Evolutionary conservation across 2,329 filamentous ascomycete genomes (phyloP).

Genomic region (Drechslerella stenobrocha): DNA sequence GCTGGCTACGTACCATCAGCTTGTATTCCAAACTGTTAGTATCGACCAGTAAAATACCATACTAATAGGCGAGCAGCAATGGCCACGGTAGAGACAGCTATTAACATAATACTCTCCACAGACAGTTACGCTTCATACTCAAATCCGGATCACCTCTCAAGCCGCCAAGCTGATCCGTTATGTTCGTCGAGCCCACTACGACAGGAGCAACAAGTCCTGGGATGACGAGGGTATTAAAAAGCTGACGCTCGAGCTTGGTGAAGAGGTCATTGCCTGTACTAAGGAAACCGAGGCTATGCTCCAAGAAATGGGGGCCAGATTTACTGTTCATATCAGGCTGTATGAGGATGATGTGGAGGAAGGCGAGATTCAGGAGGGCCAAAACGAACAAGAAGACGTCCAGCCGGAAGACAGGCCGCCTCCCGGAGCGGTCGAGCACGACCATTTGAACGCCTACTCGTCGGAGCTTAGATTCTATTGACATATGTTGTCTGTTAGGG

Average conservation of each 20-base stretch:
- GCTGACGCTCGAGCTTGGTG: constrained; percentile 3
- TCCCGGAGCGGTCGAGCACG: not conserved
- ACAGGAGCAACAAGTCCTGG: constrained; percentile 10
- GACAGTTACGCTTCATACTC: constrained; percentile 28
- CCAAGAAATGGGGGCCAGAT: constrained; percentile 37
- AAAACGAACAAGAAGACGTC: not conserved
- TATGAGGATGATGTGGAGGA: constrained; percentile 12
- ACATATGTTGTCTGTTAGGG: not conserved
- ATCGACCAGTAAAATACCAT: too few species aligned
- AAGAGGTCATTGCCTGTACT: constrained; percentile 4
- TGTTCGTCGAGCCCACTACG: constrained; percentile 18
- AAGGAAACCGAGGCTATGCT: constrained; percentile 36
- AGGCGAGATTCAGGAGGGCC: not conserved
- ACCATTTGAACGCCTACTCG: not conserved
- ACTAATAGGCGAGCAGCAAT: too few species aligned
- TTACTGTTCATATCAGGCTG: constrained; percentile 22
- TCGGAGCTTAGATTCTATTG: not conserved
- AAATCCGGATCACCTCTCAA: constrained; percentile 18
- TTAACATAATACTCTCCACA: not conserved
- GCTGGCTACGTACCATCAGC: constrained; percentile 12
- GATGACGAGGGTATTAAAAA: constrained; percentile 16
- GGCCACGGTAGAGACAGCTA: too few species aligned
- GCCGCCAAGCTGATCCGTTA: constrained; percentile 23
- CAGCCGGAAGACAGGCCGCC: not conserved
- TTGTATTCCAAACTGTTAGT: constrained; percentile 38